Base-by-base conservation (phyloP, 108 stramenopile genomes). In the Nitzschia sp. region DNA sequence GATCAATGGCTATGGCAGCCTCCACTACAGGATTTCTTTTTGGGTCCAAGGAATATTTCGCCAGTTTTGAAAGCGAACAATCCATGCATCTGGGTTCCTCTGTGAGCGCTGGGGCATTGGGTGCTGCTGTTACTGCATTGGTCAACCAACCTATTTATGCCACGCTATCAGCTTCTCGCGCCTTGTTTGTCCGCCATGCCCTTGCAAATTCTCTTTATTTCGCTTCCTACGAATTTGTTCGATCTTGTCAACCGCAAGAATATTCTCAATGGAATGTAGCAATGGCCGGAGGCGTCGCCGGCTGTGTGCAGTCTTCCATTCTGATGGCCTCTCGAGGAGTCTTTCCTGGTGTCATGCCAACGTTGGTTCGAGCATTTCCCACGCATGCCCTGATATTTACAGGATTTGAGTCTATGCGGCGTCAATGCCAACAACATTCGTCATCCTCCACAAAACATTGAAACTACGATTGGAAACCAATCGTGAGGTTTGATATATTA, bases 351-450 rank as follows among this genome's bases (percentile, higher is more conserved):
- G 38, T 0, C 17, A 52, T 7, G 19, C 17, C 26, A 48, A 9
- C 20, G 8, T 7, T 24, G 43, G 38, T 60, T 40, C 79, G 78
- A 53, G 63, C 79, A 7, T 72, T 69, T 37, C 79, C 79, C 12
- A 59, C 61, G 12, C 71, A 80, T 56, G 79, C 73, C 0, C 44
- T 80, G 26, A 22, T 74, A 7, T 80, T 73, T 57, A 51, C 59
- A 19, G 67, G 65, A 20, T 80, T 70, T 46, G 79, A 80, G 48
- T 15, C 46, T 3, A 48, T 48, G 17, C 46, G 46, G n/a, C 46
- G 17, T 6, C 46, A 48, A 17, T 48, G 29, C 5, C 29, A 34
- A 34, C 29, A 34, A 34, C 29, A 34, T 3, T 34, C 29, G 1
- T 5, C 29, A 3, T 34, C 29, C 29, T 34, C 29, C 29, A 34